Base-by-base conservation (phyloP, 805 yeast species). In the Ogataea nonfermentans region DNA sequence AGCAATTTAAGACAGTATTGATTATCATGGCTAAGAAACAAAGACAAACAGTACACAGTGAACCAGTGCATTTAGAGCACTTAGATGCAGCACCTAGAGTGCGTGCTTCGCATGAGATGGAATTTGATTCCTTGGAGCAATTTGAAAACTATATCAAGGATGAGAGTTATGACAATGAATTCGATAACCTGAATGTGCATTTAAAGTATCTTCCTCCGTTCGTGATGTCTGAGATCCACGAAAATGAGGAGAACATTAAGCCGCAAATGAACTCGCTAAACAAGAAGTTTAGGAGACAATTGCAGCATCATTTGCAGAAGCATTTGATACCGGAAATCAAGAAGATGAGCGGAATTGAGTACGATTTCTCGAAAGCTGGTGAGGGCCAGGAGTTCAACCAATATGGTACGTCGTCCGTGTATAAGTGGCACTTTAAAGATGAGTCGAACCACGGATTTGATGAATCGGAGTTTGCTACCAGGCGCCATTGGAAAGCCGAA, bases 131-230 rank as follows among this genome's bases (percentile, higher is more conserved):
- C 37, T 62, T 84, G 44, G 68, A 67, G 13, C 70, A 76, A 12
- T 84, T 84, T 55, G 87, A 80, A 55, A 68, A 71, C 17, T 84
- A 68, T 59, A 66, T 84, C 43, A 72, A 79, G 54, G 85, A 80
- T 56, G 90, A 82, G 55, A 76, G 84, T 3, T 81, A 85, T 74
- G 90, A 83, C 59, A 79, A 82, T 46, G 90, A 84, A 44, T 79
- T 74, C 50, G 85, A 79, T 56, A 74, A 79, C 52, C 65, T 80
- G 49, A 84, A 81, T 55, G 84, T 85, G 25, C 80, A 76, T 46
- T 66, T 83, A 44, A 69, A 68, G 35, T 84, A 84, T 62, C 70
- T 77, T 54, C 93, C 93, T 14, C 91, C 91, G 35, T 84, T 84
- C 57, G 75, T 84, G 33, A 49, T 81, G 59, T 73, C 74, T 47